A percentile compares a stretch with the other conserved stretches of the same genome.
Conservation (phyloP, 768 basidiomycete genomes). For the Collybiopsis confluens region DNA sequence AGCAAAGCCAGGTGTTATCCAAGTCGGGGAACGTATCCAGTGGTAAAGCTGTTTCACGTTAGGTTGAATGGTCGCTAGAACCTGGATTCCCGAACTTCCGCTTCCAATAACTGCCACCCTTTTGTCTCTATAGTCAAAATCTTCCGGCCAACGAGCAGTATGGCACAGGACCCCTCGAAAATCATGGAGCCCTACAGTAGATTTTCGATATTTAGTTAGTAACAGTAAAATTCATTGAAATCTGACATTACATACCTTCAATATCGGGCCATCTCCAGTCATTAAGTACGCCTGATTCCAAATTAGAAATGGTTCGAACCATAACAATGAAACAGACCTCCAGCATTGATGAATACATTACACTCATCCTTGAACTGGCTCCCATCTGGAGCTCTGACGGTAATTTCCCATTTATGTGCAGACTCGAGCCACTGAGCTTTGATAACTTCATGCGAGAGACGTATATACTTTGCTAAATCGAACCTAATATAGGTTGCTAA, state of each 20-base stretch:
- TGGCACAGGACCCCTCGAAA: constrained; percentile 50
- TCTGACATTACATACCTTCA: constrained; percentile 15
- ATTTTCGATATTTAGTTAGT: not conserved
- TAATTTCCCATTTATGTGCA: constrained; percentile 37
- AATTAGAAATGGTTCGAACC: too few species aligned
- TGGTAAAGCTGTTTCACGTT: constrained; percentile 33
- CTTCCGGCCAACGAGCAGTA: constrained; percentile 42
- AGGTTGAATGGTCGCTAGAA: constrained; percentile 39
- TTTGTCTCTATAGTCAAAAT: constrained; percentile 34
- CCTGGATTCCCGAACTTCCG: constrained; percentile 39
- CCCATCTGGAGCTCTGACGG: constrained; percentile 24
- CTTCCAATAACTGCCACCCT: constrained; percentile 40
- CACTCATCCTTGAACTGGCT: constrained; percentile 18
- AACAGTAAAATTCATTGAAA: not conserved
- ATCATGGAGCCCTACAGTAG: constrained; percentile 29
- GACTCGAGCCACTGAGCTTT: constrained; percentile 36
- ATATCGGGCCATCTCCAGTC: constrained; percentile 52
- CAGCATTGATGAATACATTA: constrained; percentile 20
- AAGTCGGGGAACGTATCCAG: constrained; percentile 43
- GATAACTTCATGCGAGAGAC: constrained; percentile 38
- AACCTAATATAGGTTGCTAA: constrained; percentile 9
- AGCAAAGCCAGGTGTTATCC: constrained; percentile 35
- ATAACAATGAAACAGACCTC: constrained; percentile 13
- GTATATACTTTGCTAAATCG: constrained; percentile 35
- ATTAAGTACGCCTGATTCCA: constrained; percentile 17